A percentile compares a stretch with the other conserved stretches of the same genome.
Conservation (phyloP, 352 stramenopile species). For the Nothophytophthora sp. region DNA sequence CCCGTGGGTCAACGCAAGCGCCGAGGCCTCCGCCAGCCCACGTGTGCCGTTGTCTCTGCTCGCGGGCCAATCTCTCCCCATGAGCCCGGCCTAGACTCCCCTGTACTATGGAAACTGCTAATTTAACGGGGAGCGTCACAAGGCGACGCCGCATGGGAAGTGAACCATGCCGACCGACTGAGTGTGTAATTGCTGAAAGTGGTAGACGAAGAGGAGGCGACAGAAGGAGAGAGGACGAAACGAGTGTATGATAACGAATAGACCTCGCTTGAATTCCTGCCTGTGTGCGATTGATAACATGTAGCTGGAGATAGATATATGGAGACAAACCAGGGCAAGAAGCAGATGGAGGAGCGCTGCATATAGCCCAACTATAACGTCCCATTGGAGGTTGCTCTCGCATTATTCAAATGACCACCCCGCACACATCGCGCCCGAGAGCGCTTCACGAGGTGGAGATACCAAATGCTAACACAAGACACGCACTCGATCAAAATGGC, state of each 20-base stretch:
- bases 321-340: slow-evolving; percentile 74
- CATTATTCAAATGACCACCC: slow-evolving; percentile 87
- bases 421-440: slow-evolving; percentile 46
- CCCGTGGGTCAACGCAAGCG: slow-evolving; percentile 76
- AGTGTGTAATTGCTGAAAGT: slow-evolving; percentile 15
- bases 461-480: slow-evolving; percentile 74
- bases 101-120: slow-evolving; percentile 20
- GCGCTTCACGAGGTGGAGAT: slow-evolving; percentile 81
- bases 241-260: too few relatives aligned
- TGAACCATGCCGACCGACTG: slow-evolving; percentile 9
- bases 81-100: slow-evolving; percentile 18
- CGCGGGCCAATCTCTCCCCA: slow-evolving; percentile 26
- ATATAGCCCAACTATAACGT: slow-evolving; percentile 81
- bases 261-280: too few relatives aligned
- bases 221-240: background rate
- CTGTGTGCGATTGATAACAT: slow-evolving; percentile 4
- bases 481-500: background rate
- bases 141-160: background rate
- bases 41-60: slow-evolving; percentile 17
- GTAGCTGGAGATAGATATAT: too few relatives aligned
- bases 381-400: slow-evolving; percentile 48
- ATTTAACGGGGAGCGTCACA: slow-evolving; percentile 23
- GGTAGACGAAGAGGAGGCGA: background rate
- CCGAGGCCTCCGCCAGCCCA: slow-evolving; percentile 8
- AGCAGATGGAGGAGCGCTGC: slow-evolving; percentile 70